Percentiles rank a stretch among this genome's conserved stretches.
These are phyloP conservation scores for Coniosporium tulheliwenetii DNA, from an alignment of 2,329 filamentous ascomycete species.

Conservation along the genomic window DNA sequence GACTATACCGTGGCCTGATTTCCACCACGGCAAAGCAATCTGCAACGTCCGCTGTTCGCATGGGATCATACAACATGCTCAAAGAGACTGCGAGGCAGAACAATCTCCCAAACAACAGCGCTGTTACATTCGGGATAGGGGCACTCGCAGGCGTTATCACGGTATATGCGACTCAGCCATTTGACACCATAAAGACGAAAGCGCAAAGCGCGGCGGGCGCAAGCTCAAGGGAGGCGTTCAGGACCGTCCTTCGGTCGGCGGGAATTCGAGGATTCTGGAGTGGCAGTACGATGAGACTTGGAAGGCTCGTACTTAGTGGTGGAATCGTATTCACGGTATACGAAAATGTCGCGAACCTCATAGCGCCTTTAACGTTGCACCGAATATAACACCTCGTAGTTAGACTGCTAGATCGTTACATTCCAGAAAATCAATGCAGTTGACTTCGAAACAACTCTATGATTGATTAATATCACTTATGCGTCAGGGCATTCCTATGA, in stretches of 20 bases:
- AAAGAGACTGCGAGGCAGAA: slow-evolving; percentile 39
- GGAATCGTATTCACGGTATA: slow-evolving; percentile 51
- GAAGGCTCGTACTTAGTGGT: slow-evolving; percentile 48
- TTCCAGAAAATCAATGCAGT: no score
- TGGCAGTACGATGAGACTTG: slow-evolving; percentile 52
- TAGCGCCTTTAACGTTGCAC: slow-evolving; percentile 19
- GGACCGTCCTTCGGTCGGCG: slow-evolving; percentile 37
- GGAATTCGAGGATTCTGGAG: slow-evolving; percentile 49
- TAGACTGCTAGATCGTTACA: no score
- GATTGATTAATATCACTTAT: no score
- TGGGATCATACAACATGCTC: slow-evolving; percentile 48
- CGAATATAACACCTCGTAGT: no score
- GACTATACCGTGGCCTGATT: slow-evolving; percentile 42
- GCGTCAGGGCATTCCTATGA: no score
- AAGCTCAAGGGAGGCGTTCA: slow-evolving; percentile 40
- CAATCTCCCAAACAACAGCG: slow-evolving; percentile 32
- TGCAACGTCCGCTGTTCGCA: slow-evolving; percentile 43
- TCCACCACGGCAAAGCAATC: slow-evolving; percentile 49
- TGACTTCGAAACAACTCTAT: no score
- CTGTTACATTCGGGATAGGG: slow-evolving; percentile 46
- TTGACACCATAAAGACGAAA: slow-evolving; percentile 49
- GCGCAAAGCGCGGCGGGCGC: slow-evolving; percentile 43
- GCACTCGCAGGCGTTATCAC: slow-evolving; percentile 45
- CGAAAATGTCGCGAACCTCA: slow-evolving; percentile 37
- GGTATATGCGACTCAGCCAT: slow-evolving; percentile 43